Percentiles rank a stretch among this genome's conserved stretches.
Conservation (phyloP, 306 rosid species). For the Castanea crenata region DNA sequence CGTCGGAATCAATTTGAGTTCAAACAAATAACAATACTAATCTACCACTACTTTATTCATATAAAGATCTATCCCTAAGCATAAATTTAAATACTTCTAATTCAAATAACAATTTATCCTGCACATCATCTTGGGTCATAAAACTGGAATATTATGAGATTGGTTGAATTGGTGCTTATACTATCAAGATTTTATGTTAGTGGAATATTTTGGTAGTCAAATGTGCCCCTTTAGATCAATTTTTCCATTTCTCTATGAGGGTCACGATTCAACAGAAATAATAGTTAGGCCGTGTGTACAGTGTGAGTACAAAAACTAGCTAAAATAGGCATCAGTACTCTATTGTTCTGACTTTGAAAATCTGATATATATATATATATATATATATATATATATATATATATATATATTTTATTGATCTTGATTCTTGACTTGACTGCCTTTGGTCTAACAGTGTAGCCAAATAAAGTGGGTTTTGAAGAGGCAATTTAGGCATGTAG, state of each 20-base stretch:
- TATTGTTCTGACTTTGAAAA: not conserved
- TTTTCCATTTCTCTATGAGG: not conserved
- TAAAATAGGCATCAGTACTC: not conserved
- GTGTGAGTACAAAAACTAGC: not conserved
- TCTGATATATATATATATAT: not conserved
- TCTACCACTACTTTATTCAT: too few species aligned
- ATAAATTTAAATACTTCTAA: too few species aligned
- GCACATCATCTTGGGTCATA: not conserved
- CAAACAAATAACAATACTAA: too few species aligned
- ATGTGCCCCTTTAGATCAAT: not conserved
- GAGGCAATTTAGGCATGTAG: not conserved
- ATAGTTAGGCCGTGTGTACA: not conserved
- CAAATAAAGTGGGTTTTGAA: not conserved
- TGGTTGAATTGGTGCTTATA: not conserved
- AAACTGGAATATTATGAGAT: not conserved
- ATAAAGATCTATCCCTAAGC: too few species aligned
- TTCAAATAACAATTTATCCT: too few species aligned
- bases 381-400: too few species aligned
- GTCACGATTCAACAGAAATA: not conserved
- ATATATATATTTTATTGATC: too few species aligned
- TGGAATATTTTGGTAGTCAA: not conserved
- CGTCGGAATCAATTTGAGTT: too few species aligned
- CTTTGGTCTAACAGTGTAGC: not conserved
- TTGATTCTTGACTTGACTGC: not conserved
- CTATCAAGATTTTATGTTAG: not conserved